Evolutionary conservation across 2,329 filamentous ascomycete species (phyloP), one percentile per base, ranked within the genome.

Genomic region (Fusarium sp.): DNA sequence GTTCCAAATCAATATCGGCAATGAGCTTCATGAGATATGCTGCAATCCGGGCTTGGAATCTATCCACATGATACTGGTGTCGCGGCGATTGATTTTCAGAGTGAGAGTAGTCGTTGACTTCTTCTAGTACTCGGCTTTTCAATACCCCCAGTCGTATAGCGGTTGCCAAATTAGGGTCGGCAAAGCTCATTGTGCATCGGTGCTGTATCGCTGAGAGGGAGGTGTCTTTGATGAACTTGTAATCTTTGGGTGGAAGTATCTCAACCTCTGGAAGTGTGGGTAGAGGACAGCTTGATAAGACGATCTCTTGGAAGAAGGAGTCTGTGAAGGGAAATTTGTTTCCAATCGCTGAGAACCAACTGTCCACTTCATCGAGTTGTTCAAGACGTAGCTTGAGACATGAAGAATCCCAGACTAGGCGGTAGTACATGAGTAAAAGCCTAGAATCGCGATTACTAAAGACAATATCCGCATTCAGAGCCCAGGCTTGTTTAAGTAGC

Each of bases 161-260:
- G 1, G 46, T 17, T 13, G 37, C 20, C 6, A 47, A 50, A 1
- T 32, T 53, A 3, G 53, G 35, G 7, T 60, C 54, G 4, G 28
- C 13, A 9, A 64, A 60, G 1, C 19, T 3, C 39, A 65, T 39
- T 13, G 53, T 59, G 20, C 44, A 49, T 26, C 62, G 60, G 37
- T 65, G 60, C 5, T 65, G 60, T 24, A 65, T 65, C 3, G 60
- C 62, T 6, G 60, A 64, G 15, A 65, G 7, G 5, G 52, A 59
- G 1, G 56, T 58, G 2, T 37, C 32, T 28, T 60, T 65, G 10
- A 63, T 37, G 4, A 59, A 37, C 14, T 65, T 26, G 4, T 54
- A 65, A 28, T 59, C 54, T 24, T 22, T 47, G 0, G 62, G 62
- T 1, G 35, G 60, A 5, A 13, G 14, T 13, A 9, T 46, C 9